Evolutionary conservation across 1,139 yeast genomes (phyloP), one percentile per base, ranked within the genome.

Genomic region (Nakaseomyces sp.): DNA sequence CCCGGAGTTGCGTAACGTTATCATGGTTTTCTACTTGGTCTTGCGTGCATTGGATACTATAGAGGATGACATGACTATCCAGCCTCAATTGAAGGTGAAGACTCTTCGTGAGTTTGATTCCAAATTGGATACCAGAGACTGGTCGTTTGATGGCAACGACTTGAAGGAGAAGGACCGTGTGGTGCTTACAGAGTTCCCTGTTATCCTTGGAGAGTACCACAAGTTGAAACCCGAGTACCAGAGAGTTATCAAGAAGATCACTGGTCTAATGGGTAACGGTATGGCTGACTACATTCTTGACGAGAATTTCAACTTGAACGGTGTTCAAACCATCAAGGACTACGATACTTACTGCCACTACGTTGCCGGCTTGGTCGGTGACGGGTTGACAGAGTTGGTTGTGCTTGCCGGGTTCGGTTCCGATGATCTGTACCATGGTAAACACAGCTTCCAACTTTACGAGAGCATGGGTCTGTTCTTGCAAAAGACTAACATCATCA

Each of bases 321-420:
- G 97, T 3, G 81, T 91, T 37, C 71, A 70, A 42, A 85, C 96
- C 2, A 65, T 84, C 40, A 71, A 75, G 50, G 98, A 88, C 60
- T 93, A 83, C 61, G 91, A 93, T 61, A 71, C 81, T 50, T 91
- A 91, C 70, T 91, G 99, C 65, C 93, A 89, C 66, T 87, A 89
- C 60, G 99, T 91, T 46, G 99, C 99, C 0, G 99, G 98, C 2
- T 72, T 93, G 45, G 97, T 91, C 37, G 99, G 99, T 44, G 96
- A 88, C 60, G 98, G 98, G 1, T 71, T 88, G 53, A 88, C 97
- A 9, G 76, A 82, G 50, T 70, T 93, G 66, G 78, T 88, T 59
- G 80, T 80, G 18, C 70, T 76, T 43, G 91, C 93, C 13, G 65
- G 70, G 6, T 81, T 82, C 56, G 77, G 81, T 40, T 80, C 79